Conservation (phyloP, 2,329 filamentous ascomycete species). For the Penicillium sp. region DNA sequence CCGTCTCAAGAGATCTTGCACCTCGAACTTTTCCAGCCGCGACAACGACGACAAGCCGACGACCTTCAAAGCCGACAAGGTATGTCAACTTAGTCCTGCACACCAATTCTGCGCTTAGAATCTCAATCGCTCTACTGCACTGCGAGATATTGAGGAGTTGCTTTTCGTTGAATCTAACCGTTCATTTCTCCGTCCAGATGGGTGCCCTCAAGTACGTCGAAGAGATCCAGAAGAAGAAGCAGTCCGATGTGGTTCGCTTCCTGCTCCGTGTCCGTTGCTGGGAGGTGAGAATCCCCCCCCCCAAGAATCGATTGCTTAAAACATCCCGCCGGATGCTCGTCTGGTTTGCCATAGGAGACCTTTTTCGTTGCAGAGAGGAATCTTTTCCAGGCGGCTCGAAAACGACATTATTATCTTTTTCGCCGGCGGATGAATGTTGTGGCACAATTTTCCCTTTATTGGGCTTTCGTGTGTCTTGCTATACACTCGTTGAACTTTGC, state of each 20-base stretch:
- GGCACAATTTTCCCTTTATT: slow-evolving; percentile 38
- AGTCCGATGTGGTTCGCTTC: slow-evolving; percentile 99
- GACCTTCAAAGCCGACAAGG: slow-evolving; percentile 52
- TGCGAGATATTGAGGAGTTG: background rate
- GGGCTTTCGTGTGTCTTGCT: slow-evolving; percentile 65
- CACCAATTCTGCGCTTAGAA: slow-evolving; percentile 6
- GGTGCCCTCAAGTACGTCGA: slow-evolving; percentile 99
- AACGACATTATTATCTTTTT: slow-evolving; percentile 22
- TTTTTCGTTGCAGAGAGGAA: slow-evolving; percentile 28
- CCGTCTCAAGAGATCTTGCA: slow-evolving; percentile 33
- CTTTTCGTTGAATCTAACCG: slow-evolving; percentile 10
- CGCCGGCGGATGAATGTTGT: slow-evolving; percentile 56
- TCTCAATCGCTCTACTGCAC: slow-evolving; percentile 18
- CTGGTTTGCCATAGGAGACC: slow-evolving; percentile 41
- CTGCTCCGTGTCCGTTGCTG: slow-evolving; percentile 99
- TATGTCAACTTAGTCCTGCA: slow-evolving; percentile 33
- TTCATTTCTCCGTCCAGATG: slow-evolving; percentile 66
- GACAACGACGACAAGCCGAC: slow-evolving; percentile 50
- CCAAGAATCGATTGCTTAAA: slow-evolving; percentile 39
- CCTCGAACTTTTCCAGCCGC: slow-evolving; percentile 43
- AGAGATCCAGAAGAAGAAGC: slow-evolving; percentile 99
- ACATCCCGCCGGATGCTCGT: slow-evolving; percentile 44
- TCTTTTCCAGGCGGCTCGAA: slow-evolving; percentile 40
- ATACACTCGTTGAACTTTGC: slow-evolving; percentile 99
- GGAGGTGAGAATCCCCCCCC: slow-evolving; percentile 70